Evolutionary conservation across 495 filamentous ascomycete genomes (phyloP), one percentile per base, ranked within the genome.

Genomic region (Glonium stellatum): DNA sequence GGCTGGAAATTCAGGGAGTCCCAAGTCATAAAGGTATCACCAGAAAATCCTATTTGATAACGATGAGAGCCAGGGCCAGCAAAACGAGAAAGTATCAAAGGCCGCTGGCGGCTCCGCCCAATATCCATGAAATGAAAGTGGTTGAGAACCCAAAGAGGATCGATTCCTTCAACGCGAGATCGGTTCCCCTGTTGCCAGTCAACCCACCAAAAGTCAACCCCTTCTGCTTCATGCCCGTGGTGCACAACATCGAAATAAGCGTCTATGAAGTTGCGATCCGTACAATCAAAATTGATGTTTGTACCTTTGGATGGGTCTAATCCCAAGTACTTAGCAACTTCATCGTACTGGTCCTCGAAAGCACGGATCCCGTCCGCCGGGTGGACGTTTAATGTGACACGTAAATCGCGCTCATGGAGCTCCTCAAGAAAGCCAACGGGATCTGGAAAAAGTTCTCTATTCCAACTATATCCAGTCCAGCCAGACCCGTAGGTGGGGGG

Each of bases 391-490:
- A 84, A 62, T 4, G 79, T 73, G 5, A 78, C 69, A 57, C 75
- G 78, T 25, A 83, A 63, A 13, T 69, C 67, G 3, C 73, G 66
- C 1, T 71, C 53, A 60, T 78, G 81, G 27, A 85, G 65, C 12
- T 77, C 69, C 2, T 64, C 21, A 1, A 76, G 31, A 44, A 84
- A 81, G 1, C 42, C 62, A 5, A 67, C 55, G 0, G 82, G 81
- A 27, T 82, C 67, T 0, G 81, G 80, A 53, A 85, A 82, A 0
- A 84, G 67, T 27, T 79, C 62, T 31, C 66, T 73, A 60, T 84
- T 80, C 82, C 82, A 85, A 23, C 75, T 80, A 65, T 85, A 85
- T 0, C 82, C 82, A 0, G 82, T 85, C 82, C 82, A 85, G 8
- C 69, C 69, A 41, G 49, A 64, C 10, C 63, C 62, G 1, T 80